Evolutionary conservation across 2,329 filamentous ascomycete species (phyloP), one percentile per base, ranked within the genome.

Genomic region (Fusarium burgessii): DNA sequence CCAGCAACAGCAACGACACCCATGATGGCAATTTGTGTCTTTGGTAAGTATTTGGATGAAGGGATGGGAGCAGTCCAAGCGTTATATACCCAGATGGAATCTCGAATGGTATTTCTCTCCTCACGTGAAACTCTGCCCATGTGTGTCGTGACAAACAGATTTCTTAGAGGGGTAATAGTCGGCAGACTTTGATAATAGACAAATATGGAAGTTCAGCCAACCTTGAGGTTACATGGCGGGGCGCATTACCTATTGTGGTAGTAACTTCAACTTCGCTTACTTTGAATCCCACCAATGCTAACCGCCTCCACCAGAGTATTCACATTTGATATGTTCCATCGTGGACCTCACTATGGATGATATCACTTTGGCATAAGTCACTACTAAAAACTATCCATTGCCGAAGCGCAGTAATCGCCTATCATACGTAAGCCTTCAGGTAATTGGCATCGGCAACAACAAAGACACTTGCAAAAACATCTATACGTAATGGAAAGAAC

Each of bases 1-100:
- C 73, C 72, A 11, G 72, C 70, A 29, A 73, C 70, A 35, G 65
- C 72, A 32, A 75, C 43, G 1, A 63, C 57, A 32, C 57, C 68
- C 68, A 74, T 74, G n/a, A 11, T 64, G 12, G 13, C 23, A 5
- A 0, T 14, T 6, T 9, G 18, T 0, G 17, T 10, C 6, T 14
- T 14, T 4, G 14, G 15, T 25, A 11, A 9, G 17, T 9, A 15
- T 0, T 17, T n/a, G 8, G 25, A 27, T n/a, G 15, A 6, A 1
- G 8, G 3, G 8, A 3, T 3, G 3, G n/a, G 14, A 2, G 1
- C 18, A 8, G 2, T 17, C 4, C 7, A 18, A 11, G 23, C 10
- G 7, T 23, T 25, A 14, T 15, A n/a, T 23, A 13, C 7, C 12
- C 14, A 15, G 12, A 7, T 6, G n/a, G 7, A 12, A 8, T 13